These are phyloP conservation scores for Macrocybe gigantea DNA, from an alignment of 768 basidiomycete genomes.

Conservation along the genomic window DNA sequence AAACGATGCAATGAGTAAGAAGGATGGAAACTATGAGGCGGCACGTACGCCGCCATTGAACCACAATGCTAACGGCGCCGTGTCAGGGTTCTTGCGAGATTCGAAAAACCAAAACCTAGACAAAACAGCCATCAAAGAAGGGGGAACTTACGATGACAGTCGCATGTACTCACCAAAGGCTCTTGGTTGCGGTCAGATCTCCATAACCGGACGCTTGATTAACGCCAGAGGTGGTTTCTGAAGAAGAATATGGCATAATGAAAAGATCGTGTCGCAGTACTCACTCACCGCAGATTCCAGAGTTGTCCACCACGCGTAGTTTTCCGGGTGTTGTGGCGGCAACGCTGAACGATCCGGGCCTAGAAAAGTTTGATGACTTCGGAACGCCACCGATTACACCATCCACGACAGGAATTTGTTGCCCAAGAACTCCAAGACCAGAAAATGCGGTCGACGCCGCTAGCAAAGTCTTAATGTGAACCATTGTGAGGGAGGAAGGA, in stretches of 20 bases:
- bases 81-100: slow-evolving; percentile 53
- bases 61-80: slow-evolving; percentile 61
- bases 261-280: too few species aligned
- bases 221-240: slow-evolving; percentile 58
- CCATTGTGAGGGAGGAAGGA: too few species aligned
- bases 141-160: background rate
- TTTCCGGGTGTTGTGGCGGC: slow-evolving; percentile 36
- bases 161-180: slow-evolving; percentile 39
- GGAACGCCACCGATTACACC: slow-evolving; percentile 47
- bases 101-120: slow-evolving; percentile 67
- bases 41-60: slow-evolving; percentile 53
- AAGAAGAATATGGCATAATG: background rate
- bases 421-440: slow-evolving; percentile 9
- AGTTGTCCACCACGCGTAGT: slow-evolving; percentile 53
- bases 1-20: background rate
- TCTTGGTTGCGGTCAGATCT: slow-evolving; percentile 49
- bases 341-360: slow-evolving; percentile 9
- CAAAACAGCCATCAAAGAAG: background rate
- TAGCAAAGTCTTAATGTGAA: too few species aligned
- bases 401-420: slow-evolving; percentile 42
- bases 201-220: slow-evolving; percentile 61
- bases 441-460: too few species aligned
- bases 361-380: slow-evolving; percentile 4
- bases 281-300: slow-evolving; percentile 48
- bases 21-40: background rate